A percentile compares a stretch with the other conserved stretches of the same genome.
Evolutionary conservation across 2,329 filamentous ascomycete species (phyloP).

Genomic region (Nothomitra cinnamomea): DNA sequence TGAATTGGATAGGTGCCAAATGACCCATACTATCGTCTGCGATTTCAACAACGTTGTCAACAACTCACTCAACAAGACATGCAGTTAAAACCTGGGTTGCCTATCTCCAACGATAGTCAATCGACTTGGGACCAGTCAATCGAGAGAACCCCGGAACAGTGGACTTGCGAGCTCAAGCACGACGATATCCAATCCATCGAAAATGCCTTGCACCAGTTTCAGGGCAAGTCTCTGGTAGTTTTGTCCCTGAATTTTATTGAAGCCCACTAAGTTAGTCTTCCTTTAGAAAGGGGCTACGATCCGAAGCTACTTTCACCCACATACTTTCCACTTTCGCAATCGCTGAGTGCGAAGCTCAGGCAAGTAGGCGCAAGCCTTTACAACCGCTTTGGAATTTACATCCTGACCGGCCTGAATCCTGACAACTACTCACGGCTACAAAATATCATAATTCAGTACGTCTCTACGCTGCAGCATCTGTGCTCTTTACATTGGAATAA

Average conservation of each 20-base stretch:
- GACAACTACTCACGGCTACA: slow-evolving; percentile 21
- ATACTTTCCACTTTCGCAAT: background rate
- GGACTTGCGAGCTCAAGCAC: background rate
- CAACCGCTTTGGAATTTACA: slow-evolving; percentile 25
- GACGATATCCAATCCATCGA: background rate
- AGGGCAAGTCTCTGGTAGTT: background rate
- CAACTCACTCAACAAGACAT: too few relatives aligned
- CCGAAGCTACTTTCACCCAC: background rate
- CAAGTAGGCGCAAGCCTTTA: slow-evolving; percentile 22
- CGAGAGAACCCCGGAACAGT: background rate
- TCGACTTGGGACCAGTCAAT: background rate
- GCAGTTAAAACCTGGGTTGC: too few relatives aligned
- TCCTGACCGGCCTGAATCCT: slow-evolving; percentile 25
- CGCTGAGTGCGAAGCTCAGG: slow-evolving; percentile 13
- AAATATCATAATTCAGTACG: slow-evolving; percentile 26
- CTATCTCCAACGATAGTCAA: too few relatives aligned
- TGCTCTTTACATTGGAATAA: too few relatives aligned
- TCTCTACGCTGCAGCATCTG: too few relatives aligned
- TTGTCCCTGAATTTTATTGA: background rate
- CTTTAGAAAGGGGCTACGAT: background rate
- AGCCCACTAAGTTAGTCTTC: too few relatives aligned
- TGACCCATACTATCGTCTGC: too few relatives aligned
- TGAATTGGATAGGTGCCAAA: too few relatives aligned
- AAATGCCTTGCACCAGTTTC: background rate
- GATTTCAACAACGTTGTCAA: too few relatives aligned